Evolutionary conservation across 2,329 filamentous ascomycete species (phyloP).

Genomic region (Penicillium sp.): DNA sequence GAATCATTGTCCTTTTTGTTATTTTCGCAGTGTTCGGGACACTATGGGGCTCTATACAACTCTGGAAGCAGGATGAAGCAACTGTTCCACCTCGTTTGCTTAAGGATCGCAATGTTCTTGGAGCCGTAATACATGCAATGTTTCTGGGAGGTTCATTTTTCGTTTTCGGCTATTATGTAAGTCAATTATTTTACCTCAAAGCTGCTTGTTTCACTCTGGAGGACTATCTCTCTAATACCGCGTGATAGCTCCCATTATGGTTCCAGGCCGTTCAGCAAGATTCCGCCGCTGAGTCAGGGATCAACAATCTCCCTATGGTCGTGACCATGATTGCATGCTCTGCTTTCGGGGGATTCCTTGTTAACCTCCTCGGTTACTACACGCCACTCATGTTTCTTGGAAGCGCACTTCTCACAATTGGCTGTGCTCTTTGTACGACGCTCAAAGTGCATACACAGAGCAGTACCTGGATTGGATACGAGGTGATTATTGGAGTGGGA

Average conservation of each 20-base stretch:
- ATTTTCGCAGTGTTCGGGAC: constrained; percentile 55
- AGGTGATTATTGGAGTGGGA: constrained; percentile 42
- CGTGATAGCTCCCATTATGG: constrained; percentile 47
- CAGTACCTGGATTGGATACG: constrained; percentile 44
- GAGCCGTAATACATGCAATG: constrained; percentile 47
- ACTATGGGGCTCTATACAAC: constrained; percentile 45
- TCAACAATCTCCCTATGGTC: constrained; percentile 44
- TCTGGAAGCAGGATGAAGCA: constrained; percentile 47
- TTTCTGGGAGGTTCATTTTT: constrained; percentile 51
- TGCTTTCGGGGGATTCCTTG: constrained; percentile 35
- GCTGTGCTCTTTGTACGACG: constrained; percentile 42
- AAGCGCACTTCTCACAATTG: constrained; percentile 37
- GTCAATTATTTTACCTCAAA: constrained; percentile 6
- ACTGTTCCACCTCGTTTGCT: constrained; percentile 52
- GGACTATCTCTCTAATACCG: neutral
- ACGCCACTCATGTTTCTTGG: constrained; percentile 43
- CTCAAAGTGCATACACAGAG: constrained; percentile 35
- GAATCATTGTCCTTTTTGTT: constrained; percentile 54
- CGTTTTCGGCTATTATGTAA: constrained; percentile 51
- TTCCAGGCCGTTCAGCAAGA: constrained; percentile 45
- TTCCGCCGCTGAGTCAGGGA: constrained; percentile 41
- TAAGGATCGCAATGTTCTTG: constrained; percentile 49
- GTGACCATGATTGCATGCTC: constrained; percentile 38
- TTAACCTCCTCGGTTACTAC: constrained; percentile 45
- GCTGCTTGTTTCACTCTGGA: no score